Base-by-base conservation (phyloP, 495 filamentous ascomycete species). In the Tuber magnatum region DNA sequence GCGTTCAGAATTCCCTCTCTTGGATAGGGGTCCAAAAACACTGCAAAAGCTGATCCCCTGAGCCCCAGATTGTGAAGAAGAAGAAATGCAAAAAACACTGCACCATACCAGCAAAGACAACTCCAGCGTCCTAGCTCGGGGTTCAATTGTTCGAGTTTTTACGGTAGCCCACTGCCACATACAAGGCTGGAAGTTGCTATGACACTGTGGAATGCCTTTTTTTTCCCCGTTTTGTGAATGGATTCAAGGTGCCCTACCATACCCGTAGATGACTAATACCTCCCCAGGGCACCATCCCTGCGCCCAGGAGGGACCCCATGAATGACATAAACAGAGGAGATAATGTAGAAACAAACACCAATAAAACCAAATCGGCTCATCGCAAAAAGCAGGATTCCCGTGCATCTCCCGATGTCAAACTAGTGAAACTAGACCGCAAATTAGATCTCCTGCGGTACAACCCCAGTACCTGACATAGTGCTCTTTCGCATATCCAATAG, bases 381-480 rank as follows among this genome's bases (percentile, higher is more conserved):
- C 1, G 1, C 8, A 8, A n/a, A 51, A 51, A n/a, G 46, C 48
- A n/a, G 48, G 7, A 12, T n/a, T 22, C 3, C 3, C 7, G 22
- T 51, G 24, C 3, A n/a, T 10, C 48, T 9, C 9, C 48, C 24
- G n/a, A n/a, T 51, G 24, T n/a, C 48, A 51, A 51, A 51, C 9
- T 51, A n/a, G 10, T 12, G 24, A 51, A 51, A n/a, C 24, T 9
- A n/a, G 48, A 51, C 10, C 8, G n/a, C 24, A n/a, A n/a, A 51
- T n/a, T n/a, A 9, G 24, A n/a, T 51, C 24, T 10, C 48, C 24
- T 51, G 10, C 24, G 24, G 9, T n/a, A n/a, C 48, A 51, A n/a
- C 7, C 2, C 0, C 1, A 51, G 5, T n/a, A 0, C 7, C n/a
- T 9, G 24, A 0, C n/a, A n/a, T n/a, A 3, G 24, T 10, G 8